phyloP scores from a whole-genome alignment of 768 basidiomycete genomes.

The Tremella mesenterica region DNA sequence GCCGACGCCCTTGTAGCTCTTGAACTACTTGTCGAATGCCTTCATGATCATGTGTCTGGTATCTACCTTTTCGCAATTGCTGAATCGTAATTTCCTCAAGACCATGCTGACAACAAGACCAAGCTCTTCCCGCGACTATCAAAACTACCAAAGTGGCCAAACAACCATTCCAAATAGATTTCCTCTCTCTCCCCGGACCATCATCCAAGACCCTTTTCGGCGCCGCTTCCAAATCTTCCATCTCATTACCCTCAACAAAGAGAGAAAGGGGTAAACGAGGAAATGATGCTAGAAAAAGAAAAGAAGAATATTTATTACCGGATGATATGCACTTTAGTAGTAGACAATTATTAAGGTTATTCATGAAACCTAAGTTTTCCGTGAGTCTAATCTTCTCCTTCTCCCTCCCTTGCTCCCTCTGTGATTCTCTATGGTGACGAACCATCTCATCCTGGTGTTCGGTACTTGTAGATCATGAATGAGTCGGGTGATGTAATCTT shows the following conservation, averaged over 20 bases:
- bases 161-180: slow-evolving; percentile 42
- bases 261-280: slow-evolving; percentile 1
- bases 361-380: slow-evolving; percentile 90
- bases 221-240: slow-evolving; percentile 27
- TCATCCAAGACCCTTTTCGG: slow-evolving; percentile 39
- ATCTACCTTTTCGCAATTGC: no score
- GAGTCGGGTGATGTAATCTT: no score
- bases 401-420: not conserved
- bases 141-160: slow-evolving; percentile 45
- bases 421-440: no score
- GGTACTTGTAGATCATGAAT: no score
- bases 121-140: no score
- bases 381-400: slow-evolving; percentile 49
- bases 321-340: slow-evolving; percentile 98
- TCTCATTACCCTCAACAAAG: slow-evolving; percentile 18
- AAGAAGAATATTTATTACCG: slow-evolving; percentile 63
- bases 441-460: no score
- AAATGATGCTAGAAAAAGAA: slow-evolving; percentile 21
- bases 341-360: slow-evolving; percentile 77
- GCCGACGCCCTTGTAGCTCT: no score
- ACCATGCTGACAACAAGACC: no score
- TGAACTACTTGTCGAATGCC: no score
- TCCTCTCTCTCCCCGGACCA: slow-evolving; percentile 44
- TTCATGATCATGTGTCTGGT: no score
- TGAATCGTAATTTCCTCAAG: no score